Evolutionary conservation across 106 monocot species (phyloP), one percentile per base, ranked within the genome.

Genomic region (Xerophyta viscosa): DNA sequence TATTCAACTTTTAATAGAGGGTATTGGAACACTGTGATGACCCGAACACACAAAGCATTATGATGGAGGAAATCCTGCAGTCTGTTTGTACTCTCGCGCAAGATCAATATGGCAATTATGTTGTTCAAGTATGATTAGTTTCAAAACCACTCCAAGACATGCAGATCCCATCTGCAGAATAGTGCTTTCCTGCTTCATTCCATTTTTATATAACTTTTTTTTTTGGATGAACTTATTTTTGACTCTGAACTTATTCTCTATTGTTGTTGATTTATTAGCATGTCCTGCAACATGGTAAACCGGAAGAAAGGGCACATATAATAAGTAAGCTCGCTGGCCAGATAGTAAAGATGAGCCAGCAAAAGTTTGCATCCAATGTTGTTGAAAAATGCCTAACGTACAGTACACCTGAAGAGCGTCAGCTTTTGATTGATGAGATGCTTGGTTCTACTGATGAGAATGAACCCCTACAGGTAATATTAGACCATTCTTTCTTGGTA

Each of bases 91-190:
- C 54, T 62, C 54, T 88, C 52, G 68, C 88, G 12, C 69, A 79
- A 52, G 88, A 88, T 31, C 82, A 88, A 30, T 88, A 83, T 75
- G 88, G 88, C 31, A 88, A 88, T 70, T 88, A 88, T 79, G 88
- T 88, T 76, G 63, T 88, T 48, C 88, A 88, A 52, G 88, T 88
- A 73, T 21, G 36, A 31, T 44, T 4, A 7, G 15, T 39, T 39
- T 12, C 39, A 10, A 39, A 10, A 12, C 15, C 1, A 15, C 2
- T 39, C 15, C 15, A 3, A 2, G 1, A 20, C 6, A 7, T 47
- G 18, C 46, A n/a, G n/a, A n/a, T 47, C 1, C 13, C 19, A 17
- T 29, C 18, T 11, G n/a, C 29, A 5, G 29, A 28, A 22, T 7
- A 8, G 28, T 53, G 1, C 6, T 39, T 39, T 39, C 3, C 15